Evolutionary conservation across 2,329 filamentous ascomycete genomes (phyloP).

Genomic region (Aspergillus niger): DNA sequence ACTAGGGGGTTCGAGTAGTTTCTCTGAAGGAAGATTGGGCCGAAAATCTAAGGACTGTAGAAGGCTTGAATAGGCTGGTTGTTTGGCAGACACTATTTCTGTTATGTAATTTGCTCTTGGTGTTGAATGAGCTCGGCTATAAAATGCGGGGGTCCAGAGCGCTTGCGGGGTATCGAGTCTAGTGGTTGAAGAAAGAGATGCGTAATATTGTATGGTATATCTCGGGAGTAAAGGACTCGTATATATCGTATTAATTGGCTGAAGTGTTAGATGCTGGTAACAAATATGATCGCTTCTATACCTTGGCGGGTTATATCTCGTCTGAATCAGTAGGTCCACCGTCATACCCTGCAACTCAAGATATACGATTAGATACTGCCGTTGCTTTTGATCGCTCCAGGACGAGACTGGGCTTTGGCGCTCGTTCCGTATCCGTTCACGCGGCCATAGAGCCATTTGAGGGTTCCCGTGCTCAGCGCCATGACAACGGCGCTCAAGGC

Average conservation of each 20-base stretch:
- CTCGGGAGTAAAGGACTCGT: neutral
- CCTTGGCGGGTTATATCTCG: neutral
- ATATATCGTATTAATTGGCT: neutral
- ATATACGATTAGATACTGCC: slow-evolving; percentile 21
- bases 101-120: no score
- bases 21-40: no score
- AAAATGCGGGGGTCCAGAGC: neutral
- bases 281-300: neutral
- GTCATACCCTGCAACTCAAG: neutral
- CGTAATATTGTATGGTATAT: no score
- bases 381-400: slow-evolving; percentile 33
- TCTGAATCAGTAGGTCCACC: neutral
- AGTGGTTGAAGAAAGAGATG: neutral
- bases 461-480: slow-evolving; percentile 65
- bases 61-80: no score
- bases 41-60: no score
- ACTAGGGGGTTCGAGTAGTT: no score
- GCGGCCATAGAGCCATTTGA: slow-evolving; percentile 70
- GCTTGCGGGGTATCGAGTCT: neutral
- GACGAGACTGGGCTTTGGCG: slow-evolving; percentile 24
- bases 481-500: slow-evolving; percentile 69
- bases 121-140: slow-evolving; percentile 1
- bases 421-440: slow-evolving; percentile 41
- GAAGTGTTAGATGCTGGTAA: neutral
- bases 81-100: no score